phyloP scores from a whole-genome alignment of 2,329 filamentous ascomycete species.

The Xylaria hypoxylon region DNA sequence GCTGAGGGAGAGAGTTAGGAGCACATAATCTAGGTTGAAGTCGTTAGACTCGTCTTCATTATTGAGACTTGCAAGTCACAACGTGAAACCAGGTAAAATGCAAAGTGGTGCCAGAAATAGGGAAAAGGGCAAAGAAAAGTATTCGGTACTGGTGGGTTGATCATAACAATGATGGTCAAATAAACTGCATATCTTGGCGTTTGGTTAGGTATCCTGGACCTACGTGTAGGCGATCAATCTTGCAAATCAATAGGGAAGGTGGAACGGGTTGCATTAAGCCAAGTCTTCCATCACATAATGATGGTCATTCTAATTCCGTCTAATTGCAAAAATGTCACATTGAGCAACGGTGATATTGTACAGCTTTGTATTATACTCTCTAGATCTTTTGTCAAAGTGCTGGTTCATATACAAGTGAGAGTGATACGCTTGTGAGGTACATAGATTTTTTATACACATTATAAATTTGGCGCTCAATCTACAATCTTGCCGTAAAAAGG shows the following conservation, averaged over 20 bases:
- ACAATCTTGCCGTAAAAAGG: constrained; percentile 83
- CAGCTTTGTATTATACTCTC: constrained; percentile 46
- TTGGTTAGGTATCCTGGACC: constrained; percentile 30
- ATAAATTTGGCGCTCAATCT: constrained; percentile 41
- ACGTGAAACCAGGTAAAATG: neutral
- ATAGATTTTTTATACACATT: constrained; percentile 11
- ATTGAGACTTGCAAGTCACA: too few relatives aligned
- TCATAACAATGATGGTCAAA: constrained; percentile 14
- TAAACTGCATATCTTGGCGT: constrained; percentile 40
- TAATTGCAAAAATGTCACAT: neutral
- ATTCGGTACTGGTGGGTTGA: constrained; percentile 1
- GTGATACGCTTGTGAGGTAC: constrained; percentile 16
- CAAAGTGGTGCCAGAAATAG: neutral
- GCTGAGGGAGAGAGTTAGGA: constrained; percentile 66
- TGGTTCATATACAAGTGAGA: constrained; percentile 30
- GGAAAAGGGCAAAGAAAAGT: neutral
- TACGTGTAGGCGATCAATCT: constrained; percentile 13
- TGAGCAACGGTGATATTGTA: constrained; percentile 38
- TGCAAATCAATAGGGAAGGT: constrained; percentile 16
- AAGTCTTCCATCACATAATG: neutral
- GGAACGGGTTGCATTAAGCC: neutral
- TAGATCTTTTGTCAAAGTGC: constrained; percentile 22
- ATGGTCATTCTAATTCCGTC: neutral
- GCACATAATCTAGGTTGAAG: constrained; percentile 37
- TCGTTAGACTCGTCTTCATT: neutral